Conservation (phyloP, 768 basidiomycete genomes). For the Baorangia bicolor region DNA sequence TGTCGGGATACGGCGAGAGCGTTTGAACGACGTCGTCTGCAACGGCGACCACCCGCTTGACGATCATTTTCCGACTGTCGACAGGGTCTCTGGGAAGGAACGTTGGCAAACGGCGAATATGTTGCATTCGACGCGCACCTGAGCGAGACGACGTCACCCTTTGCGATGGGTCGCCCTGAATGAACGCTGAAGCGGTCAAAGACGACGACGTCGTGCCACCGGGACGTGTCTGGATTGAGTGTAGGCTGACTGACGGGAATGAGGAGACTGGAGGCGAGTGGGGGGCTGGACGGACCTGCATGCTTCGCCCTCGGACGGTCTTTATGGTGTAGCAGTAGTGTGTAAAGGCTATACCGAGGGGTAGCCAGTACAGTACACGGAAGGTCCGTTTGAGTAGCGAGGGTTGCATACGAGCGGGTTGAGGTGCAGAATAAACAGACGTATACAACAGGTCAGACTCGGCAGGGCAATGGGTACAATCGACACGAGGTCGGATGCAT, state of each 20-base stretch:
- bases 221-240: slow-evolving; percentile 68
- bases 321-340: slow-evolving; percentile 54
- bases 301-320: slow-evolving; percentile 60
- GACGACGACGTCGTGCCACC: slow-evolving; percentile 58
- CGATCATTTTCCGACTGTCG: slow-evolving; percentile 48
- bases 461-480: neutral
- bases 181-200: slow-evolving; percentile 54
- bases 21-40: slow-evolving; percentile 66
- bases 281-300: slow-evolving; percentile 53
- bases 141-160: slow-evolving; percentile 67
- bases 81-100: slow-evolving; percentile 56
- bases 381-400: neutral
- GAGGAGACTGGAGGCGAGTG: slow-evolving; percentile 4
- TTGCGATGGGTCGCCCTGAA: slow-evolving; percentile 36
- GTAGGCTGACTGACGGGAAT: slow-evolving; percentile 55
- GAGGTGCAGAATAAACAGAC: neutral
- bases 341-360: slow-evolving; percentile 47
- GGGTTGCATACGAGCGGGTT: neutral
- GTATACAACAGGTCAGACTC: neutral
- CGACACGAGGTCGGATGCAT: neutral
- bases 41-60: slow-evolving; percentile 66
- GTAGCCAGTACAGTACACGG: slow-evolving; percentile 56
- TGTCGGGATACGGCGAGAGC: slow-evolving; percentile 63
- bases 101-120: neutral
- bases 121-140: slow-evolving; percentile 37